Evolutionary conservation across 768 basidiomycete species (phyloP), one percentile per base, ranked within the genome.

Genomic region (Suillus hirtellus): DNA sequence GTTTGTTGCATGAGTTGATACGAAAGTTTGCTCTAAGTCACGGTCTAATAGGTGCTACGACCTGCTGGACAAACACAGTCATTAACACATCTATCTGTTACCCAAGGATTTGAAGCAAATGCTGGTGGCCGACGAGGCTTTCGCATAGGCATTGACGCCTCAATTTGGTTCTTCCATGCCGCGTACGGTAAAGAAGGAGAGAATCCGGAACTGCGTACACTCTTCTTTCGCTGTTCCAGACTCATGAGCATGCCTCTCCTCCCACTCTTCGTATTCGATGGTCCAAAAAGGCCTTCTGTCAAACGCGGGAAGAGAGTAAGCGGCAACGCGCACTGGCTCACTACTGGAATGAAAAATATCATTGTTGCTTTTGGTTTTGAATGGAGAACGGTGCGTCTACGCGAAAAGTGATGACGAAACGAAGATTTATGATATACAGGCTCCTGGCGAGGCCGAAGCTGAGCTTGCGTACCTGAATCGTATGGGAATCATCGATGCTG

Each of bases 401-500:
- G 54, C 34, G 42, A 24, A 35, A 42, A 27, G 6, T 11, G 53
- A 44, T 68, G 71, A 43, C 65, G 72, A 49, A 64, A 17, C 72
- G n/a, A 34, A 68, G 64, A 31, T 65, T 73, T 7, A 73, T 76
- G 68, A 76, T 76, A 9, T 73, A 67, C 58, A 88, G 88, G 95
- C 94, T 17, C 95, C 95, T 7, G 95, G 93, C 19, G 96, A 97
- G 75, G 96, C 96, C 0, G 96, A 98, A 74, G 95, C 95, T 0
- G 95, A 96, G 71, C 80, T 98, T 2, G 95, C 95, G 0, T 89
- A 92, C 65, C 80, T 98, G 60, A 95, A 94, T 68, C 80, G 83
- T 4, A 84, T 88, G 49, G 93, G 93, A 3, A 74, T 90, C 60
- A 90, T 98, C 62, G 96, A 98, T 71, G 93, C 89, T 0, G 85